Base-by-base conservation (phyloP, 768 basidiomycete species). In the Clitopilus passeckerianus region DNA sequence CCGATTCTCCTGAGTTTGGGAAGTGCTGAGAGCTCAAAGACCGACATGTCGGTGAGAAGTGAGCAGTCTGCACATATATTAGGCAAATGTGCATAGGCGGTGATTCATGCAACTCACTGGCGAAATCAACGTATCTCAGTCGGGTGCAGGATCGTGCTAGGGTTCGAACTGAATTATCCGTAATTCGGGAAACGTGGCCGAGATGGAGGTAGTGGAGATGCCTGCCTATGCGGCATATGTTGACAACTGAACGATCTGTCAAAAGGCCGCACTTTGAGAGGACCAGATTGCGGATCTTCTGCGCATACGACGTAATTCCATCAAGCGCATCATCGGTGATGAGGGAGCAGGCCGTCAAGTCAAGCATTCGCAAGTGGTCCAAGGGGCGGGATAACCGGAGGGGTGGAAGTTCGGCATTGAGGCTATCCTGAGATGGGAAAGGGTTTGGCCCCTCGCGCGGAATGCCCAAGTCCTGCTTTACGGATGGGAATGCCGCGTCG, bases 121-220 rank as follows among this genome's bases (percentile, higher is more conserved):
- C 97, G 62, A 99, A 88, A 72, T 99, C 97, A 64, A 99, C 87
- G 70, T 98, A 99, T 66, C 97, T 80, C 63, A 99, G 72, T 30
- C 96, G 81, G 0, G 91, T 94, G 73, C 97, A 99, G 34, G 85
- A 81, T 44, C 92, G 80, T 10, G 94, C 95, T 22, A 99, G 79
- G 9, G 82, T 80, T 58, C 86, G 87, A 34, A 99, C 90, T 7
- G 91, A 93, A 41, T 83, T 82, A 71, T 99, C 97, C 6, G 94
- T 96, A 62, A 98, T 94, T 65, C 86, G 87, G 64, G 78, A 78
- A 6, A 93, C 91, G 75, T 99, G 96, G 6, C 95, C 97, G 41
- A 98, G 81, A 71, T 99, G 97, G 34, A 99, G 82, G 69, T 96
- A 93, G 70, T 98, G 97, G 34, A 99, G 71, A 69, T 95, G 86